Base-by-base conservation (phyloP, 805 yeast genomes). In the Myxozyma sirexii region DNA sequence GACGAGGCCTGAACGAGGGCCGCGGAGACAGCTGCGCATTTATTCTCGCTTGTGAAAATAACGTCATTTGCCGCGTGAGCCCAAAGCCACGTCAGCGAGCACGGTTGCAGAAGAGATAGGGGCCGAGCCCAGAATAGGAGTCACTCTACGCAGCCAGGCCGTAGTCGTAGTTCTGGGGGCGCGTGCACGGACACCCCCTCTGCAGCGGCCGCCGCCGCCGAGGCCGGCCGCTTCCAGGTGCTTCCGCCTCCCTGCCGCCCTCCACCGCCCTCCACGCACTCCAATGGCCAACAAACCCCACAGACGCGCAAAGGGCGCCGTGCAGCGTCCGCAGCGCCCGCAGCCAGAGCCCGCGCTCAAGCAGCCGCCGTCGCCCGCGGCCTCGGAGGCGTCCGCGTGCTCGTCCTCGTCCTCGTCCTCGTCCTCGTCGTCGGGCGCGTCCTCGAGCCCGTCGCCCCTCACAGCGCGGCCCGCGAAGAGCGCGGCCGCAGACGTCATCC, bases 401-500 rank as follows among this genome's bases (percentile, higher is more conserved):
- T 19, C 26, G 21, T 23, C 56, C 19, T 37, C 39, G 27, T 3
- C 48, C 21, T 33, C 24, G 31, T 4, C 33, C 35, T 21, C 56
- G 19, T 24, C 45, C 39, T 10, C 37, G 24, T 2, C 35, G 17
- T 41, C 50, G 7, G 35, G 7, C 31, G n/a, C 17, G 19, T 4
- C 56, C 8, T 26, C 44, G 21, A 23, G 48, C 21, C 37, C 38
- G 19, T 35, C 57, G 39, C 23, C 47, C 29, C 10, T 41, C 44
- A 29, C 47, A 15, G 21, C 37, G 19, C 17, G 21, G 37, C 29
- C 42, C 19, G n/a, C 24, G 26, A 50, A 33, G 33, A 13, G n/a
- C 54, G 19, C 46, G 51, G 54, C 53, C 55, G 56, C 42, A 35
- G 63, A 54, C 50, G 65, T 62, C 49, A 62, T 62, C 26, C 59